These are phyloP conservation scores for Fusarium nurragi DNA, from an alignment of 2,329 filamentous ascomycete species.

Conservation along the genomic window DNA sequence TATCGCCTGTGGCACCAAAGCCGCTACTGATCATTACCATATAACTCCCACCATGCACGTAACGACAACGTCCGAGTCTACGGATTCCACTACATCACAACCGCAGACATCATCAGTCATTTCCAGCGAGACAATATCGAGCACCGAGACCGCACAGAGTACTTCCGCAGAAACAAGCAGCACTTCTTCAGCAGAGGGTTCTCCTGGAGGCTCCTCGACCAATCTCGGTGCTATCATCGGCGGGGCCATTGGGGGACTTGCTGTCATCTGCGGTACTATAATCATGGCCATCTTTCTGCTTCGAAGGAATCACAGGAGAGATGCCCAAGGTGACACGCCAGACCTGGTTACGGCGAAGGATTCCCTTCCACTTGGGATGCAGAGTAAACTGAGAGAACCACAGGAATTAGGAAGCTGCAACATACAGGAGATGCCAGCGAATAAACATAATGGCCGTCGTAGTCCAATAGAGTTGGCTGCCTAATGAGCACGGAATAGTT, in stretches of 20 bases:
- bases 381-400: background rate
- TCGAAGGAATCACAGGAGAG: slow-evolving; percentile 1
- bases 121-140: background rate
- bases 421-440: background rate
- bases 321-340: background rate
- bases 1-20: slow-evolving; percentile 48
- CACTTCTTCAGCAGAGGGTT: background rate
- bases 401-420: background rate
- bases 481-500: background rate
- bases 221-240: slow-evolving; percentile 49
- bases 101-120: background rate
- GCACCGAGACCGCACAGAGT: background rate
- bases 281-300: slow-evolving; percentile 14
- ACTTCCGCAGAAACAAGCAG: background rate
- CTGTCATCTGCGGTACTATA: slow-evolving; percentile 40
- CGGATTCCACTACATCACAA: background rate
- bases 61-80: background rate
- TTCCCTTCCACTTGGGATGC: background rate
- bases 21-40: slow-evolving; percentile 43
- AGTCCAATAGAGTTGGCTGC: slow-evolving; percentile 6
- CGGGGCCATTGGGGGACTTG: slow-evolving; percentile 50
- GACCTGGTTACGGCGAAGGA: background rate
- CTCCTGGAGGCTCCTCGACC: slow-evolving; percentile 15
- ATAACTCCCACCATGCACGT: slow-evolving; percentile 28
- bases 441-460: background rate